Evolutionary conservation across 768 basidiomycete species (phyloP).

Genomic region (Hydnomerulius pinastri): DNA sequence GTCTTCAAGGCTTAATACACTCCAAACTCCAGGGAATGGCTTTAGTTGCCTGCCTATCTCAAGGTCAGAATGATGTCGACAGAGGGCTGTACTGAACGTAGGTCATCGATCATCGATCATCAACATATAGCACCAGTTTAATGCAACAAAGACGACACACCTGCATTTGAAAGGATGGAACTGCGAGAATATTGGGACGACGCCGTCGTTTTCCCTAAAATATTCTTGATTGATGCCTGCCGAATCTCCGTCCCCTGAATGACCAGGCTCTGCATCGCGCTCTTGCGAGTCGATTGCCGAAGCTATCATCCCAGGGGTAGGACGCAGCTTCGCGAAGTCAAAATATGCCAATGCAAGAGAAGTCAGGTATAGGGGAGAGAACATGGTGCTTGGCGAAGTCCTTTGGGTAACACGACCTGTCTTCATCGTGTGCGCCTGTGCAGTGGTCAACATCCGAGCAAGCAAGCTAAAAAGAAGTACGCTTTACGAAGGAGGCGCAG

Average conservation of each 20-base stretch:
- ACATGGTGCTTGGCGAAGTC: neutral
- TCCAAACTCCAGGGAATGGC: conserved; percentile 43
- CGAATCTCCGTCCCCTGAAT: neutral
- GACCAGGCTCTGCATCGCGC: neutral
- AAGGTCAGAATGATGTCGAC: conserved; percentile 8
- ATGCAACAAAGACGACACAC: too few relatives aligned
- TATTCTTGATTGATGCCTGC: conserved; percentile 20
- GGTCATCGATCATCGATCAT: neutral
- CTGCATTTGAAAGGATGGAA: conserved; percentile 52
- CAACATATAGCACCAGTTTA: too few relatives aligned
- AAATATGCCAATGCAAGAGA: conserved; percentile 38
- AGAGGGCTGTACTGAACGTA: conserved; percentile 7
- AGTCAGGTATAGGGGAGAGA: conserved; percentile 26
- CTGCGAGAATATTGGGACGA: conserved; percentile 52
- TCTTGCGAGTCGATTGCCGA: neutral
- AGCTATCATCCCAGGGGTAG: conserved; percentile 36
- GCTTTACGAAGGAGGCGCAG: conserved; percentile 38
- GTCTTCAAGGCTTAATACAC: conserved; percentile 37
- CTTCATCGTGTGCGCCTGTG: conserved; percentile 8
- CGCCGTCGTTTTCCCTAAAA: conserved; percentile 47
- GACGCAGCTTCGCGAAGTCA: conserved; percentile 39
- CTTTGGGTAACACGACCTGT: neutral
- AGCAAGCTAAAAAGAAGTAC: neutral
- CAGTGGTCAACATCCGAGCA: neutral
- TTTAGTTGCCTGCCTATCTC: neutral